Evolutionary conservation across 176 grass and related monocot genomes (phyloP).

Genomic region (Triticum turgidum): DNA sequence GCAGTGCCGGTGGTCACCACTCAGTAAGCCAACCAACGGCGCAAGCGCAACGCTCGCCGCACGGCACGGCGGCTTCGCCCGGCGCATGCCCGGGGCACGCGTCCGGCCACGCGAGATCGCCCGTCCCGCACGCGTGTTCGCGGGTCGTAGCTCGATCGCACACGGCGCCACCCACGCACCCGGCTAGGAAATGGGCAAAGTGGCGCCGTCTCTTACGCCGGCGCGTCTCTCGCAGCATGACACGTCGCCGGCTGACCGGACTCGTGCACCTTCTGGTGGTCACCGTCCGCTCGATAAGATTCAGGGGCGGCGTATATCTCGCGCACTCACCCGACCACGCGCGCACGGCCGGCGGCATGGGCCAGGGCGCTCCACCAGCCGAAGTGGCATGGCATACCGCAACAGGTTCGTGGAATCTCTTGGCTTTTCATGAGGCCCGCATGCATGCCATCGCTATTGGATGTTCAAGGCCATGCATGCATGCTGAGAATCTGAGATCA

Average conservation of each 20-base stretch:
- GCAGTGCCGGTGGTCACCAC: neutral
- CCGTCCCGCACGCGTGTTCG: neutral
- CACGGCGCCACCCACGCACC: neutral
- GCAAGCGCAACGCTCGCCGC: neutral
- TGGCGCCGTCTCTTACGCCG: neutral
- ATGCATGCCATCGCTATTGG: too few relatives aligned
- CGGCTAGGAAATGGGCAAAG: neutral
- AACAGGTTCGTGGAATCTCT: neutral
- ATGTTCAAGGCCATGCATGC: too few relatives aligned
- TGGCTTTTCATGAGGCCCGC: neutral
- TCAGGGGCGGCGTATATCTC: neutral
- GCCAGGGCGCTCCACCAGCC: neutral
- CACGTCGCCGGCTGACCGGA: neutral
- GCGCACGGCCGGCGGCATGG: neutral
- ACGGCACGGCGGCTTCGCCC: too few relatives aligned
- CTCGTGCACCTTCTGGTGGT: neutral
- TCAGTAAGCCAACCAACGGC: neutral
- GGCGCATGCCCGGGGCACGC: neutral
- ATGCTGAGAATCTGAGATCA: neutral
- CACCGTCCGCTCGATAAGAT: neutral
- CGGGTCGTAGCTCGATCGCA: neutral
- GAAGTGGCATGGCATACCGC: neutral
- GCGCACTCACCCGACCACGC: neutral
- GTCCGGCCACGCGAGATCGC: neutral
- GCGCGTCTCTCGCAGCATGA: neutral